These are phyloP conservation scores for Croton setiger DNA, from an alignment of 441 rosid genomes.

Conservation along the genomic window DNA sequence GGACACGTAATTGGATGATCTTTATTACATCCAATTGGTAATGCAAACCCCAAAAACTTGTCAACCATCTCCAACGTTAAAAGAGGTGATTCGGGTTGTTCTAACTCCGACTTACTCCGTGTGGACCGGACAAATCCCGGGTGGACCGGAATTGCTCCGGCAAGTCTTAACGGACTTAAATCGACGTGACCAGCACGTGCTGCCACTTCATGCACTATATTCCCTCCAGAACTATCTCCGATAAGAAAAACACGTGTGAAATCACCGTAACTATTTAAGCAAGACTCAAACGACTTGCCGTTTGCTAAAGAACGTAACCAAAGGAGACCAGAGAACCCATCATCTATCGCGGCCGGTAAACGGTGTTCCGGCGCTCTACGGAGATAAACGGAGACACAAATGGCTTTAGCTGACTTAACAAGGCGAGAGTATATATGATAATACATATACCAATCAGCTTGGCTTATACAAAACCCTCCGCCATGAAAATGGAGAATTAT, in stretches of 20 bases:
- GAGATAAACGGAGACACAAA: constrained; percentile 45
- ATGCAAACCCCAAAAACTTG: constrained; percentile 40
- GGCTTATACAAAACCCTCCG: constrained; percentile 65
- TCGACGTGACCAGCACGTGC: constrained; percentile 40
- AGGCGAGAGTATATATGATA: constrained; percentile 38
- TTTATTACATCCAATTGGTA: constrained; percentile 44
- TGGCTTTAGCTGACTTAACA: constrained; percentile 34
- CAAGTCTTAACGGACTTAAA: constrained; percentile 32
- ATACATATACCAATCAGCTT: constrained; percentile 61
- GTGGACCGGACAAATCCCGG: constrained; percentile 54
- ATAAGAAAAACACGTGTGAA: constrained; percentile 49
- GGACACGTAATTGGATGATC: constrained; percentile 61
- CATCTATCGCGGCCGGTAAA: constrained; percentile 54
- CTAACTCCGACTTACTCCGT: constrained; percentile 58
- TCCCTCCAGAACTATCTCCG: constrained; percentile 74
- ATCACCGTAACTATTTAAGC: constrained; percentile 39
- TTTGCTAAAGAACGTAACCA: constrained; percentile 46
- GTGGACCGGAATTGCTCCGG: constrained; percentile 57
- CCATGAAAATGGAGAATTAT: constrained; percentile 60
- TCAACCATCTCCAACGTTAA: constrained; percentile 55
- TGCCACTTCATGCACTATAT: constrained; percentile 49
- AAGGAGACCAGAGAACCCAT: constrained; percentile 43
- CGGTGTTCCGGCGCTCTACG: constrained; percentile 56
- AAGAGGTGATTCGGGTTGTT: constrained; percentile 50
- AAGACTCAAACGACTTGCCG: constrained; percentile 30